These are phyloP conservation scores for Penicillium digitatum DNA, from an alignment of 2,329 filamentous ascomycete genomes.

Conservation along the genomic window DNA sequence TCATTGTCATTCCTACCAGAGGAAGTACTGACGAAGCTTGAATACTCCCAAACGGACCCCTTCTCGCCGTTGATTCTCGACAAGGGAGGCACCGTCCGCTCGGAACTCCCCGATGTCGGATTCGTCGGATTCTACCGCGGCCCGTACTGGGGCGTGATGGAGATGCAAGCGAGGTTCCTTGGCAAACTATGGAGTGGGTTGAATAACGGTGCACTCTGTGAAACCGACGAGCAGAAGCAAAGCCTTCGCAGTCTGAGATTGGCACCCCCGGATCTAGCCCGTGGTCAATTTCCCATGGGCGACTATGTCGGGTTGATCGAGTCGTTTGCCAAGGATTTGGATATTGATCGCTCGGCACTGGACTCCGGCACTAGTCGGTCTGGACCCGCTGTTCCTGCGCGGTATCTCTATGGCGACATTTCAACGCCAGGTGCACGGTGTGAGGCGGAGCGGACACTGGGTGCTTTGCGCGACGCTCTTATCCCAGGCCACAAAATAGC, in stretches of 20 bases:
- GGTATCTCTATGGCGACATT: slow-evolving; percentile 43
- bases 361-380: slow-evolving; percentile 29
- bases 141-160: slow-evolving; percentile 82
- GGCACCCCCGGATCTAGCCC: slow-evolving; percentile 14
- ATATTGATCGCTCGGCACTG: slow-evolving; percentile 46
- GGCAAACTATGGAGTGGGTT: slow-evolving; percentile 55
- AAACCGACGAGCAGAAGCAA: slow-evolving; percentile 24
- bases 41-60: slow-evolving; percentile 53
- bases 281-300: slow-evolving; percentile 75
- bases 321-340: slow-evolving; percentile 59
- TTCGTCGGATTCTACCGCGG: slow-evolving; percentile 83
- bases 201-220: slow-evolving; percentile 14
- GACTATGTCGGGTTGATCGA: slow-evolving; percentile 76
- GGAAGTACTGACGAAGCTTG: slow-evolving; percentile 54
- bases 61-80: slow-evolving; percentile 64
- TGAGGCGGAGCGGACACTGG: slow-evolving; percentile 44
- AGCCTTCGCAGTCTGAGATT: slow-evolving; percentile 22
- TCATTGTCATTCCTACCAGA: slow-evolving; percentile 63
- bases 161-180: slow-evolving; percentile 74
- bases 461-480: slow-evolving; percentile 41
- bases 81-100: slow-evolving; percentile 62
- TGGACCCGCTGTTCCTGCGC: slow-evolving; percentile 51
- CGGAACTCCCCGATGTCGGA: slow-evolving; percentile 60
- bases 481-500: slow-evolving; percentile 44
- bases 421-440: slow-evolving; percentile 14